phyloP scores from a whole-genome alignment of 352 stramenopile genomes.

The Globisporangium middletonii region DNA sequence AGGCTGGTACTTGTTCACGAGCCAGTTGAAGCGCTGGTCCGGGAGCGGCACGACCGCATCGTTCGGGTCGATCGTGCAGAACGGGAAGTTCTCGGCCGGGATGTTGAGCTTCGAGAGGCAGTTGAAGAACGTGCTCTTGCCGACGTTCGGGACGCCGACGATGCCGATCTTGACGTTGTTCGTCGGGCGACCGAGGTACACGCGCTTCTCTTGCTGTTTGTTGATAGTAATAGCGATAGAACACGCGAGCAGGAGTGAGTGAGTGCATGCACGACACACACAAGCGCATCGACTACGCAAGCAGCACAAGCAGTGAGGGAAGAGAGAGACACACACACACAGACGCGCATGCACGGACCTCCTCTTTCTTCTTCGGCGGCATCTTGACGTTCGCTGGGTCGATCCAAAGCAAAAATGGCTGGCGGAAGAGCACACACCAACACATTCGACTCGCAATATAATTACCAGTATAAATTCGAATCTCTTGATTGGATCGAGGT shows the following conservation, averaged over 20 bases:
- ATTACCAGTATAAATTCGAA: not conserved
- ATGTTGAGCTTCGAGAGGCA: conserved; percentile 94
- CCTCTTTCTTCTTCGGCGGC: conserved; percentile 85
- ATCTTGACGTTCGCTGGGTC: conserved; percentile 19
- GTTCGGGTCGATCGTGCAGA: conserved; percentile 99
- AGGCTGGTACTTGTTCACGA: conserved; percentile 95
- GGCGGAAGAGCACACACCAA: not conserved
- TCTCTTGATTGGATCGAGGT: too few relatives aligned
- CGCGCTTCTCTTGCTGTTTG: conserved; percentile 29
- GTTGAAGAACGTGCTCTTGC: conserved; percentile 99
- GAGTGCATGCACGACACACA: not conserved
- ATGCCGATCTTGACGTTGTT: conserved; percentile 99
- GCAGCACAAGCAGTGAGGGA: not conserved
- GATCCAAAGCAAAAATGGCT: conserved; percentile 1
- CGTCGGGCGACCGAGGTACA: conserved; percentile 77
- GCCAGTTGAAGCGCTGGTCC: conserved; percentile 99
- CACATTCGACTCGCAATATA: not conserved
- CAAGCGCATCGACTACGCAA: not conserved
- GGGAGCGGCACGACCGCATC: conserved; percentile 95
- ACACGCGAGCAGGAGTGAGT: not conserved
- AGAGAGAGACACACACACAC: not conserved
- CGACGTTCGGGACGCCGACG: conserved; percentile 99
- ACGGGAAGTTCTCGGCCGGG: conserved; percentile 91
- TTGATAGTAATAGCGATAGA: not conserved
- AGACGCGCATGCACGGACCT: conserved; percentile 25